Base-by-base conservation (phyloP, 2,329 filamentous ascomycete genomes). In the Xylaria sp. region DNA sequence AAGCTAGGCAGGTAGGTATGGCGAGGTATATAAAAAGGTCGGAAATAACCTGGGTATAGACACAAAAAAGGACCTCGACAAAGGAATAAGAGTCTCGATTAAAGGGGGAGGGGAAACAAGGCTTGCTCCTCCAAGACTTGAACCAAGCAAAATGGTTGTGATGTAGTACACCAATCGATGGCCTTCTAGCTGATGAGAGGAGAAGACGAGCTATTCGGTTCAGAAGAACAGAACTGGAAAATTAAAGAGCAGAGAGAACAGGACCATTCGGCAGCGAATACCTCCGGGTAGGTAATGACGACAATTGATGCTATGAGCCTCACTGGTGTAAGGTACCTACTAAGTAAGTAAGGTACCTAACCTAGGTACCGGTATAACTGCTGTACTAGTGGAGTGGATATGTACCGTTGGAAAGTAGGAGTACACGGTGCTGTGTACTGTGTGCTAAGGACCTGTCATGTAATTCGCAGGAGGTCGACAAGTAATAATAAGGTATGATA, bases 261-360 rank as follows among this genome's bases (percentile, higher is more conserved):
- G 8, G 12, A 48, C 16, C 10, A 48, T n/a, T 60, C 8, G 27
- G 29, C 29, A 54, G n/a, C 10, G 8, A 35, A 21, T 12, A 6
- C 9, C n/a, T n/a, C 25, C 9, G 21, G 29, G 21, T 2, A 40
- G 16, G n/a, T 60, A 25, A 53, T 61, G 59, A 53, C 59, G 59
- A 61, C 59, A 61, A 35, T 53, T 16, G 48, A 32, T 53, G 13
- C 25, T 18, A 18, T 27, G 48, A 23, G 25, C 47, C 48, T 53
- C 4, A 29, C 23, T 8, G 21, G 13, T 18, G 37, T 13, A 12
- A 25, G 23, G 47, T 25, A 25, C n/a, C n/a, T n/a, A n/a, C n/a
- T n/a, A n/a, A n/a, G n/a, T n/a, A n/a, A n/a, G 21, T 23, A 25
- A 10, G 21, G n/a, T n/a, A 18, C 40, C 13, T 48, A 21, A 9